Percentiles rank a stretch among this genome's conserved stretches.
These are phyloP conservation scores for Chlamydomonas eustigma DNA, from an alignment of 139 green algal species.

Conservation along the genomic window DNA sequence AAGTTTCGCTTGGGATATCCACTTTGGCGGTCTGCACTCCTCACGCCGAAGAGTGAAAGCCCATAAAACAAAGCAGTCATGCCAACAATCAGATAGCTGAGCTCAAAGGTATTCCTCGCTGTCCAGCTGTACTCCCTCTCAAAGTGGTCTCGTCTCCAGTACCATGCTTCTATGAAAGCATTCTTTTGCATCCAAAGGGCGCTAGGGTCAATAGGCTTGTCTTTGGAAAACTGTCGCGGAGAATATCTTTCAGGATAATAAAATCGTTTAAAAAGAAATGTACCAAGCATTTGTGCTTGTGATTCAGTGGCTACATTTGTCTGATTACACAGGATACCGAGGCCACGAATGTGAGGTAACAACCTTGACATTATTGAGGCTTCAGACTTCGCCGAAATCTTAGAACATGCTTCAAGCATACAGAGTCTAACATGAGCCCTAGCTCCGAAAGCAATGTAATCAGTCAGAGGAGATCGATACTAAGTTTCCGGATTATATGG, in stretches of 20 bases:
- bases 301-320: no score
- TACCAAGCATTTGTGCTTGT: no score
- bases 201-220: slow-evolving; percentile 26
- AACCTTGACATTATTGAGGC: no score
- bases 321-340: no score
- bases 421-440: no score
- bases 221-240: slow-evolving; percentile 17
- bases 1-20: slow-evolving; percentile 23
- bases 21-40: slow-evolving; percentile 12
- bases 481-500: no score
- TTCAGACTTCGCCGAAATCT: no score
- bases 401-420: no score
- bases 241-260: slow-evolving; percentile 13
- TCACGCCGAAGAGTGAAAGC: slow-evolving; percentile 21
- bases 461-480: no score
- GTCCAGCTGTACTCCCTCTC: slow-evolving; percentile 37
- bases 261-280: not conserved
- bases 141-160: slow-evolving; percentile 24
- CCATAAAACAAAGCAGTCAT: slow-evolving; percentile 19
- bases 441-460: no score
- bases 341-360: no score
- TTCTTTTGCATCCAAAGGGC: slow-evolving; percentile 26
- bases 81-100: slow-evolving; percentile 19
- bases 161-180: slow-evolving; percentile 34
- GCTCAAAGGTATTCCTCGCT: slow-evolving; percentile 29